phyloP scores from a whole-genome alignment of 2,329 filamentous ascomycete species.

The Fusarium foetens region DNA sequence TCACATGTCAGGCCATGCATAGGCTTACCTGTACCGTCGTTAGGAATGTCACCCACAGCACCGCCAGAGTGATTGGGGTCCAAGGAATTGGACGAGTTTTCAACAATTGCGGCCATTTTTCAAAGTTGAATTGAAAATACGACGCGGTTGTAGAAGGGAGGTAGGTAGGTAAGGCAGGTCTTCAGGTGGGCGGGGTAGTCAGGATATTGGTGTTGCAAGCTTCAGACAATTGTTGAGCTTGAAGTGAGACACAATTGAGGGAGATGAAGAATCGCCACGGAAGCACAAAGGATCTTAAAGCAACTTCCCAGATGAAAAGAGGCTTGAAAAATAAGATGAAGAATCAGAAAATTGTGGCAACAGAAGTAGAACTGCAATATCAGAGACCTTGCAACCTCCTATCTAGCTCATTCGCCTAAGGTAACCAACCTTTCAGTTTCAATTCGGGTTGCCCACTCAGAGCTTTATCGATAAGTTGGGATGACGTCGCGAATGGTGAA shows the following conservation, averaged over 20 bases:
- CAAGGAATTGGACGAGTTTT: constrained; percentile 59
- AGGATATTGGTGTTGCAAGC: constrained; percentile 38
- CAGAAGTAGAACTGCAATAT: constrained; percentile 33
- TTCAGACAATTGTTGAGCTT: constrained; percentile 38
- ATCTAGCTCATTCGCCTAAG: constrained; percentile 34
- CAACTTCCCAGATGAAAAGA: constrained; percentile 26
- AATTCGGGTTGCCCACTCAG: constrained; percentile 10
- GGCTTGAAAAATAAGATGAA: constrained; percentile 25
- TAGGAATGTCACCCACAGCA: constrained; percentile 63
- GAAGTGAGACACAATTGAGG: constrained; percentile 37
- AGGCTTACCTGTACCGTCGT: constrained; percentile 76
- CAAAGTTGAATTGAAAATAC: constrained; percentile 10
- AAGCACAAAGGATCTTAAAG: constrained; percentile 9
- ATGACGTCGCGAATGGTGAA: constrained; percentile 42
- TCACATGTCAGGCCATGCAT: constrained; percentile 24
- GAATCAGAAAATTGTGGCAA: constrained; percentile 30
- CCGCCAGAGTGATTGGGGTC: constrained; percentile 50
- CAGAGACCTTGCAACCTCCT: constrained; percentile 39
- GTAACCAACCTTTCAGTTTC: constrained; percentile 22
- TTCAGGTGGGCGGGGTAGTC: constrained; percentile 37
- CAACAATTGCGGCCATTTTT: constrained; percentile 50
- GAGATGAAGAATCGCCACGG: constrained; percentile 18
- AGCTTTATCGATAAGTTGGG: constrained; percentile 47
- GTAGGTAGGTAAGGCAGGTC: background rate
- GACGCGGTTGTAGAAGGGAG: constrained; percentile 30